These are phyloP conservation scores for Populus ilicifolia DNA, from an alignment of 345 rosid species.

Conservation along the genomic window DNA sequence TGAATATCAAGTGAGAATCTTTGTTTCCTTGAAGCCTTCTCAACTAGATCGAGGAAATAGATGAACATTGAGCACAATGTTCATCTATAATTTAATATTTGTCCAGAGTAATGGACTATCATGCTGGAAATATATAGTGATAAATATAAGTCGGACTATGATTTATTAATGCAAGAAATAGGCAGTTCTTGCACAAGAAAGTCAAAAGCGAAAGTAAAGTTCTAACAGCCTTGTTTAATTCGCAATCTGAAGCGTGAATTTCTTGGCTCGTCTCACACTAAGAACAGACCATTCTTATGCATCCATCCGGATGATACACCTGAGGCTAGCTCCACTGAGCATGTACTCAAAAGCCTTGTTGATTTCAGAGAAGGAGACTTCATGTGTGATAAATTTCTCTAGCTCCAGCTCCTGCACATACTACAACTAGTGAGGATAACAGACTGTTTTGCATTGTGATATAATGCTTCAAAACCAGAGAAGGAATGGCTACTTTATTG, in stretches of 20 bases:
- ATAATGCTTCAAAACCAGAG: background rate
- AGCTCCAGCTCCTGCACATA: conserved; percentile 40
- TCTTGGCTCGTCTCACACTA: background rate
- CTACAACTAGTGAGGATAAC: background rate
- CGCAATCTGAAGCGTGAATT: background rate
- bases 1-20: too few species aligned
- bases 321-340: conserved; percentile 43
- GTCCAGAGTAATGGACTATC: background rate
- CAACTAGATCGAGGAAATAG: too few species aligned
- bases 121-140: background rate
- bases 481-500: background rate
- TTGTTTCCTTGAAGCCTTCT: too few species aligned
- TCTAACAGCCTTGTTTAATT: background rate
- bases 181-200: too few species aligned
- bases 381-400: conserved; percentile 49
- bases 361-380: conserved; percentile 43
- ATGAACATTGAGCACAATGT: too few species aligned
- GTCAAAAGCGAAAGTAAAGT: background rate
- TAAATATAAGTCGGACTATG: too few species aligned
- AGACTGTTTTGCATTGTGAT: background rate
- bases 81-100: too few species aligned
- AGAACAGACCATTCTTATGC: background rate
- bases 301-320: conserved; percentile 48
- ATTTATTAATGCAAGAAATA: too few species aligned
- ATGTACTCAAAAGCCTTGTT: conserved; percentile 51